Evolutionary conservation across 345 rosid species (phyloP), one percentile per base, ranked within the genome.

Genomic region (Boechera stricta): DNA sequence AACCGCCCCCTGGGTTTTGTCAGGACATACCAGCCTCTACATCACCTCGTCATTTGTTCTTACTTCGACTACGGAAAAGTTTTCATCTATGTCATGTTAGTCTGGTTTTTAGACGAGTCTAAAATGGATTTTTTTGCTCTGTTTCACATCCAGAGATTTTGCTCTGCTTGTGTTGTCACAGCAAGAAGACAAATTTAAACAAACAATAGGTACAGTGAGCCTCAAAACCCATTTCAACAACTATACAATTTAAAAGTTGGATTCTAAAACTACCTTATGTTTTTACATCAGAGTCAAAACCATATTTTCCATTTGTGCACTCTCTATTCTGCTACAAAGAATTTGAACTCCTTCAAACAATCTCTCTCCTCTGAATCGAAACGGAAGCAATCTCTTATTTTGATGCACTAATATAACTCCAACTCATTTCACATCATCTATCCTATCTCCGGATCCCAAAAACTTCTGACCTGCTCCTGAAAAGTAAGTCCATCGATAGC

Each of bases 401-500:
- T 57, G 47, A 48, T 57, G 64, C 18, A 71, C 28, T 55, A 16
- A 76, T 15, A 55, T 10, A 53, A 62, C 52, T 69, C 0, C 58
- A 38, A 57, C 49, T 62, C 65, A 18, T 63, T 60, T 41, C 6
- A 31, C 39, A 10, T 52, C 18, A 61, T 31, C 79, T 77, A 58
- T 32, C 82, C 77, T 85, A 85, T 80, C 79, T 84, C 74, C 54
- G 72, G 80, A 72, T 65, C 62, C 88, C 87, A 69, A 84, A 76
- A 73, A 84, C 87, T 79, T 78, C 86, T 6, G 91, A 83, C 77
- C 87, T 89, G 74, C 85, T 85, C 75, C 81, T 87, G 77, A 91
- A 87, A 49, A 86, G 70, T 21, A 77, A 57, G 74, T 87, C 84
- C 85, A 91, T 69, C 7, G 91, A 86, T 65, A 85, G 67, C 18